A percentile compares a stretch with the other conserved stretches of the same genome.
These are phyloP conservation scores for Amanita exitialis DNA, from an alignment of 768 basidiomycete genomes.

Conservation along the genomic window DNA sequence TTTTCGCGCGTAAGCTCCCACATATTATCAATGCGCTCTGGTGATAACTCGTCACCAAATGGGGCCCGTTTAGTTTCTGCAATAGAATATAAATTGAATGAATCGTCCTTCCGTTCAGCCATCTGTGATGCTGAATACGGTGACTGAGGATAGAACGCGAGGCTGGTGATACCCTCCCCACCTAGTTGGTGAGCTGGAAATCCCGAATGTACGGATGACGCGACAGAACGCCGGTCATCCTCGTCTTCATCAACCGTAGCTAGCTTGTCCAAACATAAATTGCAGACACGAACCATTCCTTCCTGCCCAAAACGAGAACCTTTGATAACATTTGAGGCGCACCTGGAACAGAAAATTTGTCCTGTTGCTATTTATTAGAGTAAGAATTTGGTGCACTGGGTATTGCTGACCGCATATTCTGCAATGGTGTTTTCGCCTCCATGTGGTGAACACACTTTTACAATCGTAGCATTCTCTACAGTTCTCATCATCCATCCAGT, in stretches of 20 bases:
- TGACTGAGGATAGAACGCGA: slow-evolving; percentile 56
- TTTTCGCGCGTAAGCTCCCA: slow-evolving; percentile 44
- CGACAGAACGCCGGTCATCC: slow-evolving; percentile 75
- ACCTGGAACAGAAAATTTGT: slow-evolving; percentile 95
- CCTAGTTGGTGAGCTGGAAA: slow-evolving; percentile 77
- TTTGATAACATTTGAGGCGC: slow-evolving; percentile 95
- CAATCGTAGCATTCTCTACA: slow-evolving; percentile 96
- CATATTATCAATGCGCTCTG: slow-evolving; percentile 29
- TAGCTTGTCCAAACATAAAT: slow-evolving; percentile 88
- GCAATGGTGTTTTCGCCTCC: slow-evolving; percentile 95
- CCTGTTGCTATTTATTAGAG: slow-evolving; percentile 31
- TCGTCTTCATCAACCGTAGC: slow-evolving; percentile 84
- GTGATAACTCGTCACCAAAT: slow-evolving; percentile 42
- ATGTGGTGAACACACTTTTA: slow-evolving; percentile 88
- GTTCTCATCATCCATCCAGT: slow-evolving; percentile 98
- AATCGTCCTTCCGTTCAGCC: slow-evolving; percentile 69
- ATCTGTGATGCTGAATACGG: slow-evolving; percentile 84
- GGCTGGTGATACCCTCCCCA: slow-evolving; percentile 21
- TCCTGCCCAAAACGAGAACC: slow-evolving; percentile 89
- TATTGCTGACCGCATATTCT: slow-evolving; percentile 76
- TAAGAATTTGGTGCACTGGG: neutral
- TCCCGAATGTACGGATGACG: slow-evolving; percentile 52
- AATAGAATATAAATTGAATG: slow-evolving; percentile 75
- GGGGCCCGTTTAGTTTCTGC: slow-evolving; percentile 57
- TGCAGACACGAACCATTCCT: slow-evolving; percentile 94